Conservation (phyloP, 352 stramenopile species). For the Globisporangium orthogonon region DNA sequence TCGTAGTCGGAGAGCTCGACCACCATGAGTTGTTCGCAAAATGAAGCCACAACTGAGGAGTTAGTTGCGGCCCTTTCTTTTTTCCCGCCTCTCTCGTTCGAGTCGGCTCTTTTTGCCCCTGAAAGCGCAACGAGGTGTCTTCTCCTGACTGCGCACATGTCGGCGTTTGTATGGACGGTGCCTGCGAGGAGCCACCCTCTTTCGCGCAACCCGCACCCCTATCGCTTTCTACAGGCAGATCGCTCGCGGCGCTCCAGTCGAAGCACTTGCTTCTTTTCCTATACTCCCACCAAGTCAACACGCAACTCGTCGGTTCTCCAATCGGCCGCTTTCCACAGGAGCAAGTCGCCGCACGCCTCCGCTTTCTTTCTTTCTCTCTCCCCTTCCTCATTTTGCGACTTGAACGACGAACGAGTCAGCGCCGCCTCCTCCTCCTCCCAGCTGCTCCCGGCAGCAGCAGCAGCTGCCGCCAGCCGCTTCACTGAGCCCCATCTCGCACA, state of each 20-base stretch:
- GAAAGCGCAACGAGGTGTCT: background rate
- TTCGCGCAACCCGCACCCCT: background rate
- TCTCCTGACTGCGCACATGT: conserved; percentile 6
- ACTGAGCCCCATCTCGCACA: background rate
- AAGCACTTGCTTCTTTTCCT: background rate
- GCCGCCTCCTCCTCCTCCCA: background rate
- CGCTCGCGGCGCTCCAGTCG: background rate
- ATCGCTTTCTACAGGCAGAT: background rate
- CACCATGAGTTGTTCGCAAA: background rate
- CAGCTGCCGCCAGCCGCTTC: background rate
- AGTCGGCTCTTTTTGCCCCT: background rate
- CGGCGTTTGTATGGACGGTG: background rate
- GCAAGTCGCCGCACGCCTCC: background rate
- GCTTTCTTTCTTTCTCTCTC: background rate
- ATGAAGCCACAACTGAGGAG: background rate
- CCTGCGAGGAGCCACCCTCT: conserved; percentile 1
- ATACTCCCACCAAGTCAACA: background rate
- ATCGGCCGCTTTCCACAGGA: background rate
- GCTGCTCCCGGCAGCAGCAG: background rate
- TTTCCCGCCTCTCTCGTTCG: conserved; percentile 2
- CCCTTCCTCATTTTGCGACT: background rate
- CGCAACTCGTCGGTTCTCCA: background rate
- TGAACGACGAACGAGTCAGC: background rate
- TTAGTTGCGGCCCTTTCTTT: background rate
- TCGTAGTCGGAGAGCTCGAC: background rate